Evolutionary conservation across 768 basidiomycete genomes (phyloP).

Genomic region (Cyathus striatus): DNA sequence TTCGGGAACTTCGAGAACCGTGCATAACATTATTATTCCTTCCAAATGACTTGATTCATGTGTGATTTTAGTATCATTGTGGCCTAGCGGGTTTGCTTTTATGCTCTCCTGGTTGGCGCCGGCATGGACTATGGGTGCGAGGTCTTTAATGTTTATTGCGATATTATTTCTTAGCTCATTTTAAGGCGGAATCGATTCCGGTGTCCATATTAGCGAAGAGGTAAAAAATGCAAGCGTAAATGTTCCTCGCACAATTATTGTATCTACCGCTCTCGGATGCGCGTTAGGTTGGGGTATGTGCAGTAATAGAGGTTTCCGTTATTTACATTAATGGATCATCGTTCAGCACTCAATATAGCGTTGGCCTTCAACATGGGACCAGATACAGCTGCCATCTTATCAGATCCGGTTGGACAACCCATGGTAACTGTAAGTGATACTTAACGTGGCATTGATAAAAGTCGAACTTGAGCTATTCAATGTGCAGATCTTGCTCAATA

Average conservation of each 20-base stretch:
- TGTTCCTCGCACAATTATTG: slow-evolving; percentile 48
- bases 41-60: background rate
- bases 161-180: slow-evolving; percentile 31
- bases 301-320: background rate
- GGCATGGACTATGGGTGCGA: slow-evolving; percentile 12
- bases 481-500: background rate
- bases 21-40: slow-evolving; percentile 7
- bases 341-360: slow-evolving; percentile 34
- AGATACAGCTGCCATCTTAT: slow-evolving; percentile 32
- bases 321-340: background rate
- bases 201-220: slow-evolving; percentile 49
- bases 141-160: slow-evolving; percentile 2
- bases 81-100: slow-evolving; percentile 42
- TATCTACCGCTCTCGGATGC: slow-evolving; percentile 36
- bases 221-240: slow-evolving; percentile 47
- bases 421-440: slow-evolving; percentile 25
- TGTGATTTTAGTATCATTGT: slow-evolving; percentile 25
- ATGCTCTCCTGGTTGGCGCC: slow-evolving; percentile 22
- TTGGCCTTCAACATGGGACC: slow-evolving; percentile 46
- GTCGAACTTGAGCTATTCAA: background rate
- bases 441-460: background rate
- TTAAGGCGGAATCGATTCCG: slow-evolving; percentile 32
- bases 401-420: slow-evolving; percentile 33
- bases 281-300: slow-evolving; percentile 37
- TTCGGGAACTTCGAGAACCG: slow-evolving; percentile 30